Percentiles rank a stretch among this genome's conserved stretches.
phyloP scores from a whole-genome alignment of 1,139 yeast genomes.

The Diutina rugosa region DNA sequence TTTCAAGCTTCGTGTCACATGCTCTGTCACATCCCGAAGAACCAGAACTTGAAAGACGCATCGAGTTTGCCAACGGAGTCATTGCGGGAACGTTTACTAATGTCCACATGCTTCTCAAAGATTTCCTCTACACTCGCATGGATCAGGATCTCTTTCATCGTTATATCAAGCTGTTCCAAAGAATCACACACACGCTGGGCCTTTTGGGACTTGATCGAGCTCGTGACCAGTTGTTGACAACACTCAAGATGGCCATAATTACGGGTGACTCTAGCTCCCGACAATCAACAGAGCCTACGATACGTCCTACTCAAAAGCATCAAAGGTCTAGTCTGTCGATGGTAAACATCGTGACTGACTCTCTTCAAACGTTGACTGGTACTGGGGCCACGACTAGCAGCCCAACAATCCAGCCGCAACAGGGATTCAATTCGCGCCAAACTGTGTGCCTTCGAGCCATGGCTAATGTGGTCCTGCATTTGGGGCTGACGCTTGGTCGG shows the following conservation, averaged over 20 bases:
- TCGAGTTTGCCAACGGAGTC: background rate
- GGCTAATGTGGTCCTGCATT: background rate
- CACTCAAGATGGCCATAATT: background rate
- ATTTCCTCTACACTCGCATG: background rate
- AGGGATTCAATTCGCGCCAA: background rate
- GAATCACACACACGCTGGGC: background rate
- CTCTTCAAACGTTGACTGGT: background rate
- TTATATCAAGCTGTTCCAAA: background rate
- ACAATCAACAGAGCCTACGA: background rate
- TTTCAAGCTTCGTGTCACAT: background rate
- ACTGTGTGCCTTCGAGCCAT: background rate
- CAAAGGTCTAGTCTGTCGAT: background rate
- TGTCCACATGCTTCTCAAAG: background rate
- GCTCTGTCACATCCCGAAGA: background rate
- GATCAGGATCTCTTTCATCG: background rate
- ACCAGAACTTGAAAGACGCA: background rate
- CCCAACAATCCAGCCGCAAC: background rate
- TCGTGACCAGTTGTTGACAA: background rate
- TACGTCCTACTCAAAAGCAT: background rate
- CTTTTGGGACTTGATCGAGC: background rate
- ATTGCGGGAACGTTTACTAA: background rate
- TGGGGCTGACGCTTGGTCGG: constrained; percentile 1
- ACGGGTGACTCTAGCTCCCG: background rate
- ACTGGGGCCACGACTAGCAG: background rate
- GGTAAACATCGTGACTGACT: background rate